Conservation (phyloP, 192 early-diverging fungal species). For the Irineochytrium annulatum region DNA sequence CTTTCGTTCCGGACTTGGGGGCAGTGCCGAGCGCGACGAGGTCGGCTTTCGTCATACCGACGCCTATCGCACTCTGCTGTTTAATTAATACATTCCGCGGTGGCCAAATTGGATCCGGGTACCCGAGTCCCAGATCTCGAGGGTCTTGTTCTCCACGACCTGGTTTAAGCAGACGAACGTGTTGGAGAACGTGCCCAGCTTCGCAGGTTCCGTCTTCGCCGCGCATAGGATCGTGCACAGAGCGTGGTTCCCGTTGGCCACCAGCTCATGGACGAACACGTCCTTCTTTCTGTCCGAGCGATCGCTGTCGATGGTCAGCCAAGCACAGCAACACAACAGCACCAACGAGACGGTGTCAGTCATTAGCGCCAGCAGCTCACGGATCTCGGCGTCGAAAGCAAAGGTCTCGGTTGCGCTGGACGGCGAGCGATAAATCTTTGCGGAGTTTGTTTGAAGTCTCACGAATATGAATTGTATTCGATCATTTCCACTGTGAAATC, state of each 20-base stretch:
- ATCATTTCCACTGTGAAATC: too few species aligned
- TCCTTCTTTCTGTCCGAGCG: slow-evolving; percentile 55
- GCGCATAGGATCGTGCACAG: slow-evolving; percentile 98
- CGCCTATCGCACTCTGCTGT: too few species aligned
- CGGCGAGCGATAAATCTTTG: too few species aligned
- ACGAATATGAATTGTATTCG: too few species aligned
- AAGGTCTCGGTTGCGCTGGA: slow-evolving; percentile 50
- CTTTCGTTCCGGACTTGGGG: slow-evolving; percentile 99
- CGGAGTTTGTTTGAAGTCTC: too few species aligned
- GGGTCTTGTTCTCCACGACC: slow-evolving; percentile 79
- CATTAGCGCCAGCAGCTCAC: slow-evolving; percentile 97
- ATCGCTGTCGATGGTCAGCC: not conserved
- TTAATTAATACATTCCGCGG: not conserved
- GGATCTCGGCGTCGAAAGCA: slow-evolving; percentile 98
- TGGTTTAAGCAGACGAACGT: slow-evolving; percentile 92
- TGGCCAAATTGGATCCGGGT: not conserved
- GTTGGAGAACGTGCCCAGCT: slow-evolving; percentile 87
- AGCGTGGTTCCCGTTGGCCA: slow-evolving; percentile 92
- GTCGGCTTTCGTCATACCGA: slow-evolving; percentile 94
- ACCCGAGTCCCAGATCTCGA: slow-evolving; percentile 81
- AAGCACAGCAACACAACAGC: too few species aligned
- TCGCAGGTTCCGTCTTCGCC: slow-evolving; percentile 87
- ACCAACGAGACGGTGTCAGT: slow-evolving; percentile 96
- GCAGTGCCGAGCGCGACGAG: slow-evolving; percentile 98
- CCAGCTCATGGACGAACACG: slow-evolving; percentile 97